Conservation (phyloP, 495 filamentous ascomycete genomes). For the Apiosordaria backusii region DNA sequence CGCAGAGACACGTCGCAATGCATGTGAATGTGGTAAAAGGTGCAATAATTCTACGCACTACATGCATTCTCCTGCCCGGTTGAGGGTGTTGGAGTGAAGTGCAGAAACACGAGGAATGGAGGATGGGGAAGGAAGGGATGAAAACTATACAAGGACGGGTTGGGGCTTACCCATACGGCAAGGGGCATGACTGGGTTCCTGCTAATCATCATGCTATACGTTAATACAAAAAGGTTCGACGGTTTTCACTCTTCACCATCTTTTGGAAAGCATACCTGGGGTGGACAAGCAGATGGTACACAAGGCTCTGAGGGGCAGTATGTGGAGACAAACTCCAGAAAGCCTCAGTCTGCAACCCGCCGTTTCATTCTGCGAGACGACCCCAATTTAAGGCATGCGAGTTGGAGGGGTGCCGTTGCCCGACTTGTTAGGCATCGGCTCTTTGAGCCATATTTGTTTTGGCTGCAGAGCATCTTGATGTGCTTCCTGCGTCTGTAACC, state of each 20-base stretch:
- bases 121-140: not conserved
- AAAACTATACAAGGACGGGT: not conserved
- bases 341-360: not conserved
- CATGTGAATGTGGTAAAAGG: not conserved
- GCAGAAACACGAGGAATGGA: not conserved
- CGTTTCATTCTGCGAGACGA: not conserved
- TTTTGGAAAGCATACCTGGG: not conserved
- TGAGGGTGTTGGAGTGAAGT: not conserved
- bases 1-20: slow-evolving; percentile 5
- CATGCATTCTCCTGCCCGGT: not conserved
- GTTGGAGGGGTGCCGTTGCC: not conserved
- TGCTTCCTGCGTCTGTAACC: not conserved
- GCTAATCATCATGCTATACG: not conserved
- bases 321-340: not conserved
- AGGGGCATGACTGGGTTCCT: too few species aligned
- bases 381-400: not conserved
- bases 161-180: not conserved
- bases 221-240: not conserved
- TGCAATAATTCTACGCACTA: not conserved
- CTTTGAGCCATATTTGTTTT: not conserved
- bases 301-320: not conserved
- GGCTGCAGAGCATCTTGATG: not conserved
- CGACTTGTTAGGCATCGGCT: not conserved
- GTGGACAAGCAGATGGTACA: not conserved
- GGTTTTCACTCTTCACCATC: not conserved